These are phyloP conservation scores for Fagus crenata DNA, from an alignment of 306 rosid species.

Conservation along the genomic window DNA sequence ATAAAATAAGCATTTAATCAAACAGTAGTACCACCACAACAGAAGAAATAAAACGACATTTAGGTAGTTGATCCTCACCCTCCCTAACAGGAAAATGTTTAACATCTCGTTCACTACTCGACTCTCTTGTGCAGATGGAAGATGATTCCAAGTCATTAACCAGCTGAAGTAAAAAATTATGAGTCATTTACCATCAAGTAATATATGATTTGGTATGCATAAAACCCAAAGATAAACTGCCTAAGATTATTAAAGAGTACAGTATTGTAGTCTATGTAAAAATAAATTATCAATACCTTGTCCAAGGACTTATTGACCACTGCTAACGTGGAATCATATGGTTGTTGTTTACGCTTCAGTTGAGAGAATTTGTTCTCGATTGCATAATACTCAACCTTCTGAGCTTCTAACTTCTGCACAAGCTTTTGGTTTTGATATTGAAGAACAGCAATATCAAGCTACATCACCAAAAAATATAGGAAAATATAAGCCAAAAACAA, in stretches of 20 bases:
- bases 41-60: neutral
- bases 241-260: constrained; percentile 20
- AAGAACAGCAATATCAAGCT: constrained; percentile 86
- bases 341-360: constrained; percentile 63
- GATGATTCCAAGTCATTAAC: constrained; percentile 64
- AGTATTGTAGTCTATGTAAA: constrained; percentile 3
- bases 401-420: constrained; percentile 81
- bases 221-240: constrained; percentile 11
- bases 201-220: constrained; percentile 24
- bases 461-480: constrained; percentile 27
- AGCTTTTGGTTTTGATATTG: constrained; percentile 93
- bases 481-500: constrained; percentile 26
- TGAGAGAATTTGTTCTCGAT: constrained; percentile 64
- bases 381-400: constrained; percentile 67
- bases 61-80: constrained; percentile 48
- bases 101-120: constrained; percentile 41
- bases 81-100: constrained; percentile 27
- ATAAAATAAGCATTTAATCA: constrained; percentile 25
- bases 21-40: constrained; percentile 11
- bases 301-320: constrained; percentile 77
- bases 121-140: constrained; percentile 52
- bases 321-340: constrained; percentile 54
- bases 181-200: constrained; percentile 28
- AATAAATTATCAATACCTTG: constrained; percentile 46
- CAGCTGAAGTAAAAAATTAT: constrained; percentile 50